Evolutionary conservation across 2,329 filamentous ascomycete species (phyloP), one percentile per base, ranked within the genome.

Genomic region (Laburnicola sp.): DNA sequence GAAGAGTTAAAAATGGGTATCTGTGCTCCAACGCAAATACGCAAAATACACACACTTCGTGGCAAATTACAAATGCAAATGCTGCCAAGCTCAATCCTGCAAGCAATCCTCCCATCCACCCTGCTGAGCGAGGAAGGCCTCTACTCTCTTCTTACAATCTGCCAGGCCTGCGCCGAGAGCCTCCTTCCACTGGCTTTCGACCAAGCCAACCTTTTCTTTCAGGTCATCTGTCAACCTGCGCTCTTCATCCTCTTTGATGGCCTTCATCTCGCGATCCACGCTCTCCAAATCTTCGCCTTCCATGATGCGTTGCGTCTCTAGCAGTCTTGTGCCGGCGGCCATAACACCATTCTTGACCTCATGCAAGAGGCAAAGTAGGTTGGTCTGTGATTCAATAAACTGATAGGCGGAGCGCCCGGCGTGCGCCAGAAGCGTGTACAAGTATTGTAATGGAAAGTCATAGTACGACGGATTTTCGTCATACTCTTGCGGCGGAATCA

Each of bases 371-470:
- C 93, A 97, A 23, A 96, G 80, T 30, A 97, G 78, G 66, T 97
- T 97, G 27, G 86, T 93, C 76, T 97, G 93, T 5, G 86, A 88
- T 76, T 97, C 94, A 65, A 97, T 97, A 74, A 96, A 97, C 71
- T 97, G 94, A 66, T 96, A 95, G 6, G 91, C 93, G 63, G 88
- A 92, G 76, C 94, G 96, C 70, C 95, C 90, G 0, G 91, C 88
- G 65, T 97, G 93, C 4, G 86, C 82, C 6, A 99, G 80, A 23
- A 97, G 77, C 40, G 86, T 88, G 71, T 91, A 94, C 0, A 99
- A 81, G 70, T 99, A 97, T 73, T 97, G 91, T 68, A 97, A 75
- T 8, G 94, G 94, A 66, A 91, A 89, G 1, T 84, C 77, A 57
- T 83, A 81, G 70, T 97, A 97, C 16, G 81, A 80, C 0, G 91